Base-by-base conservation (phyloP, 1,139 yeast species). In the Zygoascus sp. region DNA sequence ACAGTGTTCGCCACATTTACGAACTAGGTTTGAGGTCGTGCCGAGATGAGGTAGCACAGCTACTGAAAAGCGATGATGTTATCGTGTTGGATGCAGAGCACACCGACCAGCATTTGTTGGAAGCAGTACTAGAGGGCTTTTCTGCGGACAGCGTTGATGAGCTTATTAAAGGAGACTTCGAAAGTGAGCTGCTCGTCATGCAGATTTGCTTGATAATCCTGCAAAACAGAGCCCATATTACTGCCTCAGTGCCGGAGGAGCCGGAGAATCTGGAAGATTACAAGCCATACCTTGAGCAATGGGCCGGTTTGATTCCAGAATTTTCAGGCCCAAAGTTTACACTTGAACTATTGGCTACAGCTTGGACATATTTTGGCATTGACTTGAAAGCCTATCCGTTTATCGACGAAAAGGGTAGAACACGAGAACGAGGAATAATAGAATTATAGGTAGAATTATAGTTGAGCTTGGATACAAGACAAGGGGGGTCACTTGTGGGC, bases 171-270 rank as follows among this genome's bases (percentile, higher is more conserved):
- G 46, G 41, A 19, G 55, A 53, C 9, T 37, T 46, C 16, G 59
- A 56, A 44, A 58, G 55, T 40, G 47, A 48, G 34, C 23, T 52
- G 4, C n/a, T 55, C 2, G 28, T 54, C 37, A 25, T 53, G 23
- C 47, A 30, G 17, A 30, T 30, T 30, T 13, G 16, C 7, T 30
- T 16, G 3, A n/a, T 30, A n/a, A 30, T 30, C 8, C 16, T 13
- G 13, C 34, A 16, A n/a, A 30, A 30, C 15, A 30, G 8, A 16
- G 34, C 17, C 13, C 15, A 15, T 5, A 38, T 23, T n/a, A 17
- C 16, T 16, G 7, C 19, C 1, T 23, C 41, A 5, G 19, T 32
- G 11, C 32, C 41, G 7, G 9, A n/a, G 2, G 32, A 25, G 19
- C 15, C 34, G 23, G 6, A n/a, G n/a, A n/a, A n/a, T n/a, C n/a